Percentiles rank a stretch among this genome's conserved stretches.
Evolutionary conservation across 2,329 filamentous ascomycete species (phyloP).

Genomic region (Aureobasidium lini): DNA sequence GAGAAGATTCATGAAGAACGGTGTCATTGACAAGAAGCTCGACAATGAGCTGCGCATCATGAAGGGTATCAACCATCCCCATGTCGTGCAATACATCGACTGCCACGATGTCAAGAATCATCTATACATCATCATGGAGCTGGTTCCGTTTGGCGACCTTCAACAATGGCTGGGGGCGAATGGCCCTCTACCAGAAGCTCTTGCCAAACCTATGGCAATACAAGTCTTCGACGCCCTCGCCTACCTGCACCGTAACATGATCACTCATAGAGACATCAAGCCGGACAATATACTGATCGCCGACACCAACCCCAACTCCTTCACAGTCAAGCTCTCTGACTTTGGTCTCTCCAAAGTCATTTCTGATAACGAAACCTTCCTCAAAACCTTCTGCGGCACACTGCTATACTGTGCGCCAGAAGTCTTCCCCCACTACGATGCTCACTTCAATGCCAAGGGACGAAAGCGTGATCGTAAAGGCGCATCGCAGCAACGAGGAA

Average conservation of each 20-base stretch:
- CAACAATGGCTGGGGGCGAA: constrained; percentile 60
- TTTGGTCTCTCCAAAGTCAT: constrained; percentile 96
- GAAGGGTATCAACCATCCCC: constrained; percentile 72
- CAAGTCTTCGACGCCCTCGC: constrained; percentile 76
- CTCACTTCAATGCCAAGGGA: constrained; percentile 53
- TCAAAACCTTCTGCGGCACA: constrained; percentile 95
- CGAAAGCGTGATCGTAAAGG: constrained; percentile 48
- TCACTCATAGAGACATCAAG: constrained; percentile 98
- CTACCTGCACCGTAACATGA: constrained; percentile 79
- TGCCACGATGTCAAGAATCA: constrained; percentile 74
- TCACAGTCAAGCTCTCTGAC: constrained; percentile 85
- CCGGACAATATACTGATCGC: constrained; percentile 93
- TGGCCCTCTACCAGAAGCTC: constrained; percentile 57
- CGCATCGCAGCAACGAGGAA: constrained; percentile 30
- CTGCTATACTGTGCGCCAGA: constrained; percentile 93
- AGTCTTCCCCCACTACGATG: constrained; percentile 77
- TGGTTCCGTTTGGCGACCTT: constrained; percentile 72
- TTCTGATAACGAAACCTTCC: constrained; percentile 73
- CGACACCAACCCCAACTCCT: constrained; percentile 52
- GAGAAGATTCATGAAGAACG: constrained; percentile 86
- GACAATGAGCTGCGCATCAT: constrained; percentile 98
- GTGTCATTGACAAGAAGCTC: constrained; percentile 79
- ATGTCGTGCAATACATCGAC: constrained; percentile 88
- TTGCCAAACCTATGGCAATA: constrained; percentile 62
- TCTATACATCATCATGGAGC: constrained; percentile 97